Conservation (phyloP, 176 grass and related monocot species). For the Cenchrus purpureus region DNA sequence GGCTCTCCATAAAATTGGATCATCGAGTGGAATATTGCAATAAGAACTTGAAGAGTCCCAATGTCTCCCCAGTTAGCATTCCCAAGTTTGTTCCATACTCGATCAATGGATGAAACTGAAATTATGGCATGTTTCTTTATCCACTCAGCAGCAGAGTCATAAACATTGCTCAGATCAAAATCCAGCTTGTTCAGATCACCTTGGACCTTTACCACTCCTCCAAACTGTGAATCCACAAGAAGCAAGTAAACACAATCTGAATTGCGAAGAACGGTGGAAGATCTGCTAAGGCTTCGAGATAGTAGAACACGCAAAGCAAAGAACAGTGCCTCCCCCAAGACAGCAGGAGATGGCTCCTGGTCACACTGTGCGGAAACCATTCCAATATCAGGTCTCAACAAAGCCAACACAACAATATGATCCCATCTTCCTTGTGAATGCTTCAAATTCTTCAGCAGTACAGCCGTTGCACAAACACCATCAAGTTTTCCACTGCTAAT, state of each 20-base stretch:
- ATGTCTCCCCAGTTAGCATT: slow-evolving; percentile 98
- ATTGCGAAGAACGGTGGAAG: slow-evolving; percentile 68
- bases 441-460: slow-evolving; percentile 69
- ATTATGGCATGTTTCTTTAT: slow-evolving; percentile 79
- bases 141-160: slow-evolving; percentile 89
- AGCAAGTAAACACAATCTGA: slow-evolving; percentile 85
- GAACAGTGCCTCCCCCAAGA: slow-evolving; percentile 87
- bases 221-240: slow-evolving; percentile 95
- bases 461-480: slow-evolving; percentile 82
- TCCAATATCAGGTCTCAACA: slow-evolving; percentile 82
- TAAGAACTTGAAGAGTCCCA: slow-evolving; percentile 88
- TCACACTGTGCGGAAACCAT: slow-evolving; percentile 44
- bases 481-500: slow-evolving; percentile 82
- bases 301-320: slow-evolving; percentile 79
- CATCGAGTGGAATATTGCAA: slow-evolving; percentile 83
- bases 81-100: slow-evolving; percentile 96
- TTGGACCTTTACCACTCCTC: slow-evolving; percentile 86
- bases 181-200: slow-evolving; percentile 88
- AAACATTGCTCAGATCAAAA: slow-evolving; percentile 83
- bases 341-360: slow-evolving; percentile 60
- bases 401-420: slow-evolving; percentile 78
- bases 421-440: slow-evolving; percentile 88
- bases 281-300: slow-evolving; percentile 91
- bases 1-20: slow-evolving; percentile 81
- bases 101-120: slow-evolving; percentile 79